Base-by-base conservation (phyloP, 2,329 filamentous ascomycete species). In the Fusarium falciforme region DNA sequence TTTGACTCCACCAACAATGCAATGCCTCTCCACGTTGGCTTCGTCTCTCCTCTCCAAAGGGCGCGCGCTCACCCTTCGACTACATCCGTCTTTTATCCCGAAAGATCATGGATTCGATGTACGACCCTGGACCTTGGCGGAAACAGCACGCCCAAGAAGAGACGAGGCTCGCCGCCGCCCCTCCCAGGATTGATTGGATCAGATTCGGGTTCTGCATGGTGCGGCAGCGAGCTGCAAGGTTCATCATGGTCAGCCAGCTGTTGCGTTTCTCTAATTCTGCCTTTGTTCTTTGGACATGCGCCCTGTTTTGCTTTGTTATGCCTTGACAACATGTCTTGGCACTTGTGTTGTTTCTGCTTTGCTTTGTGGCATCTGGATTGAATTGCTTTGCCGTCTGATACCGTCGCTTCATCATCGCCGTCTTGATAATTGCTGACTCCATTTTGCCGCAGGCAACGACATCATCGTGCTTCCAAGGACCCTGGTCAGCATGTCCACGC, bases 401-500 rank as follows among this genome's bases (percentile, higher is more conserved):
- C 17, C 57, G 33, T 66, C 61, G 58, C 62, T 73, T 73, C 44
- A 61, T 47, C 47, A 54, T 49, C 33, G 29, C 40, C 29, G 35
- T 35, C 52, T 60, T 60, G 31, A 66, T 57, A 42, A 64, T 67
- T 70, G 62, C 68, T 64, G 62, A 64, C 74, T 68, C 73, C 74
- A 70, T 71, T 61, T 54, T 65, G 64, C 61, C 67, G 66, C 73
- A 77, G 72, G 67, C 68, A 74, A 74, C 68, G 58, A 64, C 73
- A 78, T 78, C 75, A 76, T 72, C 66, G 60, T 78, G 66, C 70
- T 76, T 70, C 52, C 47, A 31, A 62, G 60, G 36, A 67, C 70
- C 76, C 75, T 71, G 67, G 68, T 70, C 58, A 31, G 57, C 60
- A 22, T 73, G 76, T 75, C 69, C 76, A 78, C 76, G 75, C 76